Evolutionary conservation across 75 land plant genomes (phyloP).

Genomic region (Ceratopteris richardii): DNA sequence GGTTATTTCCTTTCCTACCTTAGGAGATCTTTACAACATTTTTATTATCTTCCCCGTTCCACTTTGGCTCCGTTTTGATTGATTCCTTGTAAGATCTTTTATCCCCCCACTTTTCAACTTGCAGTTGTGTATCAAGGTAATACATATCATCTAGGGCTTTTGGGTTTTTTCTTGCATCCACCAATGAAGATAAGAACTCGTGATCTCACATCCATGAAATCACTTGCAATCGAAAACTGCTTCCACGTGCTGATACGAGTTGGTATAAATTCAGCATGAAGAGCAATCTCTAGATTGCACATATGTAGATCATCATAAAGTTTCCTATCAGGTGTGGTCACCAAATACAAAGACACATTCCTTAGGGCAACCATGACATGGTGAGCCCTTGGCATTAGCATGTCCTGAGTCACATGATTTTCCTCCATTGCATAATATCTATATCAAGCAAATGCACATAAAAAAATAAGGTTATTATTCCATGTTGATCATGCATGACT

Average conservation of each 20-base stretch:
- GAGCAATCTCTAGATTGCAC: constrained; percentile 72
- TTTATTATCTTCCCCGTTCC: constrained; percentile 58
- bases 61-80: constrained; percentile 69
- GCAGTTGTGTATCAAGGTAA: constrained; percentile 66
- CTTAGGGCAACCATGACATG: constrained; percentile 74
- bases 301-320: constrained; percentile 85
- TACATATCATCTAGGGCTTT: constrained; percentile 95
- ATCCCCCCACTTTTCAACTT: constrained; percentile 29
- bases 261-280: constrained; percentile 57
- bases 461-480: constrained; percentile 67
- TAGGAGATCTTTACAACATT: constrained; percentile 13
- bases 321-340: constrained; percentile 72
- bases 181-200: constrained; percentile 70
- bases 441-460: constrained; percentile 81
- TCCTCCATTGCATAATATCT: constrained; percentile 68
- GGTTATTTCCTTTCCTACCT: constrained; percentile 14
- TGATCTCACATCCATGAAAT: constrained; percentile 53
- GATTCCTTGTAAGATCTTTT: constrained; percentile 58
- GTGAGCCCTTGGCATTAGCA: constrained; percentile 76
- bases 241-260: constrained; percentile 72
- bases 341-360: constrained; percentile 84
- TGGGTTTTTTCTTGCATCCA: constrained; percentile 79
- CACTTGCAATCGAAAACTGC: constrained; percentile 88
- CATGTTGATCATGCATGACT: constrained; percentile 90
- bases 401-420: constrained; percentile 61